These are phyloP conservation scores for Microcyclosporella mali DNA, from an alignment of 2,329 filamentous ascomycete species.

Conservation along the genomic window DNA sequence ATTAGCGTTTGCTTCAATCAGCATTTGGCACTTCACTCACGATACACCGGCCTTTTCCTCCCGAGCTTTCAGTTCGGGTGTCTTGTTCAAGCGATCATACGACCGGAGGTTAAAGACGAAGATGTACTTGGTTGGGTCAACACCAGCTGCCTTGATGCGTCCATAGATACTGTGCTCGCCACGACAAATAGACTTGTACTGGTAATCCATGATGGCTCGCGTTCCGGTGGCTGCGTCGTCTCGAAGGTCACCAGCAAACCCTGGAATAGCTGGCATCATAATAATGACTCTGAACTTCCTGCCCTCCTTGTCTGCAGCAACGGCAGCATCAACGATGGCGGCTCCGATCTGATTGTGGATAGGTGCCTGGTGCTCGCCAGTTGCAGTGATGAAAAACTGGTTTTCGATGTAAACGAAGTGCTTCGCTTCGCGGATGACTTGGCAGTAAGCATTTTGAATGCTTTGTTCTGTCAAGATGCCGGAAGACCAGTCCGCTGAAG, in stretches of 20 bases:
- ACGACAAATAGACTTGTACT: slow-evolving; percentile 91
- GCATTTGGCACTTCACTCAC: no score
- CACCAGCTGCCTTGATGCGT: slow-evolving; percentile 64
- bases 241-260: slow-evolving; percentile 85
- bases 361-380: slow-evolving; percentile 77
- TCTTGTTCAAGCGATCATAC: slow-evolving; percentile 88
- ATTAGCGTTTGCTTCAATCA: no score
- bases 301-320: slow-evolving; percentile 71
- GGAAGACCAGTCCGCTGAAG: slow-evolving; percentile 88
- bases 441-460: slow-evolving; percentile 80
- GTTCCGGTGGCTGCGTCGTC: slow-evolving; percentile 79
- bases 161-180: slow-evolving; percentile 88
- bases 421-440: slow-evolving; percentile 78
- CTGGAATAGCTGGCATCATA: slow-evolving; percentile 83
- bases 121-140: slow-evolving; percentile 74
- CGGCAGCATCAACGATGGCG: slow-evolving; percentile 84
- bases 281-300: slow-evolving; percentile 89
- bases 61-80: slow-evolving; percentile 62
- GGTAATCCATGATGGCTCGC: slow-evolving; percentile 95
- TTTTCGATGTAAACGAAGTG: slow-evolving; percentile 98
- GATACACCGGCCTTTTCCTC: slow-evolving; percentile 77
- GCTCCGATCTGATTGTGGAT: slow-evolving; percentile 82
- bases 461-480: slow-evolving; percentile 79
- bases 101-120: slow-evolving; percentile 92
- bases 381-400: slow-evolving; percentile 86